phyloP scores from a whole-genome alignment of 225 moss, liverwort and hornwort genomes.

The Pleurozium schreberi region DNA sequence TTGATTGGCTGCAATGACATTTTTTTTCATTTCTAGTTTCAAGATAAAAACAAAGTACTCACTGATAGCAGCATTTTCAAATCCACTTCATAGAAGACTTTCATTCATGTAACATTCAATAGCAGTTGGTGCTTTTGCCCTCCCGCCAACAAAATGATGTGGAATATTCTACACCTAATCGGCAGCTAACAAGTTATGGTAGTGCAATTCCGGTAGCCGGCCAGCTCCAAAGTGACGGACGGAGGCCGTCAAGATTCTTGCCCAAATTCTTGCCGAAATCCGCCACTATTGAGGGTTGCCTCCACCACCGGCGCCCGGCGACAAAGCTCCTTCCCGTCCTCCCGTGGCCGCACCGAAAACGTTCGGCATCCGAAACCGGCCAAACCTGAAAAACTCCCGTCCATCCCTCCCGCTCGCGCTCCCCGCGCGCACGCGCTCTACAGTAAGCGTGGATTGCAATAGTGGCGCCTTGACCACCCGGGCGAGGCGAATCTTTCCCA shows the following conservation, averaged over 20 bases:
- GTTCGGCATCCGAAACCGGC: background rate
- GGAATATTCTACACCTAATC: too few relatives aligned
- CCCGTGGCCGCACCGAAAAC: background rate
- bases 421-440: background rate
- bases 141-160: too few relatives aligned
- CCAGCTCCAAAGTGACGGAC: too few relatives aligned
- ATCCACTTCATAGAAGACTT: background rate
- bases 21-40: background rate
- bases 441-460: slow-evolving; percentile 1
- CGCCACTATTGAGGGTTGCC: background rate
- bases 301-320: background rate
- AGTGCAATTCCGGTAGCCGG: too few relatives aligned
- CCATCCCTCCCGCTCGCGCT: background rate
- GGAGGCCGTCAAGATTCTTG: background rate
- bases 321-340: background rate
- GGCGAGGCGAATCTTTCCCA: background rate
- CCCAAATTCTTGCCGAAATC: background rate
- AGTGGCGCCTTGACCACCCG: background rate
- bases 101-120: too few relatives aligned
- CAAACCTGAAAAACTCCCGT: background rate
- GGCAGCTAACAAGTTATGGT: too few relatives aligned
- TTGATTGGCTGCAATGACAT: background rate
- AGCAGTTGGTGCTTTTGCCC: too few relatives aligned
- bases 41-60: background rate
- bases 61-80: background rate